phyloP scores from a whole-genome alignment of 2,329 filamentous ascomycete species.

The Fusarium odoratissimum region DNA sequence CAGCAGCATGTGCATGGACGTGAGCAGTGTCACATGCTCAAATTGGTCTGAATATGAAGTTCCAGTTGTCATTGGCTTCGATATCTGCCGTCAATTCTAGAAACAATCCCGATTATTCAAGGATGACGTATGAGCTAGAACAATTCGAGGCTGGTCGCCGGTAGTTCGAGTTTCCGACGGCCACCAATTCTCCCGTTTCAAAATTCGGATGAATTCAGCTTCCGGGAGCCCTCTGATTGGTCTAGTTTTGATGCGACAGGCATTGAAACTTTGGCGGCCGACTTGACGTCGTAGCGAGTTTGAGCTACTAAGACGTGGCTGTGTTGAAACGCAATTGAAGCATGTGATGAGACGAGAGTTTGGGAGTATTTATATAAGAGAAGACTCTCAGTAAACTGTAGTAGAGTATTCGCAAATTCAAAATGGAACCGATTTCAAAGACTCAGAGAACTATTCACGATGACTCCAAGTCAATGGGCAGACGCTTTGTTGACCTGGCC shows the following conservation, averaged over 20 bases:
- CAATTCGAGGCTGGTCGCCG: background rate
- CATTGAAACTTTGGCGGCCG: conserved; percentile 1
- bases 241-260: background rate
- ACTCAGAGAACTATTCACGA: conserved; percentile 26
- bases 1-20: background rate
- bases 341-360: conserved; percentile 16
- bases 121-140: conserved; percentile 1
- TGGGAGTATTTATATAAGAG: conserved; percentile 6
- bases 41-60: accelerated
- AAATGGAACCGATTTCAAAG: conserved; percentile 17
- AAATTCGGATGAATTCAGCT: background rate
- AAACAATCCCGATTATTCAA: background rate
- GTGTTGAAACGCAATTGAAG: conserved; percentile 27
- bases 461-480: conserved; percentile 29
- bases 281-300: conserved; percentile 3
- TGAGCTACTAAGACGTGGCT: background rate
- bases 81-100: background rate
- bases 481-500: conserved; percentile 30
- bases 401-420: background rate
- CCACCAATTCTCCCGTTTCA: conserved; percentile 3
- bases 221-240: background rate
- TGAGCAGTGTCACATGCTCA: background rate
- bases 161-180: conserved; percentile 21
- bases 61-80: background rate
- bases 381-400: accelerated